These are phyloP conservation scores for Aspergillus sp. DNA, from an alignment of 2,329 filamentous ascomycete genomes.

Conservation along the genomic window DNA sequence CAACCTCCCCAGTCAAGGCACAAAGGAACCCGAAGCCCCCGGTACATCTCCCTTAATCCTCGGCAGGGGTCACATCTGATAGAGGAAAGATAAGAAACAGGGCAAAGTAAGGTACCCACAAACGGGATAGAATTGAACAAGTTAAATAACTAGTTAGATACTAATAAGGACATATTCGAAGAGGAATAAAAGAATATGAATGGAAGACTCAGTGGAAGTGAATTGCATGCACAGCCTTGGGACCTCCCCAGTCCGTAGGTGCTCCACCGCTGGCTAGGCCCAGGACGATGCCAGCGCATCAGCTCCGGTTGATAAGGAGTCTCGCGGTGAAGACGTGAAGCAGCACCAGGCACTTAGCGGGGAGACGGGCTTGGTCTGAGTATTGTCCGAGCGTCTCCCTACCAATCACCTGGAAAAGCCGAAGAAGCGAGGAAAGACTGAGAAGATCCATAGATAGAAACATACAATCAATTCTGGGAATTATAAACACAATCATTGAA, in stretches of 20 bases:
- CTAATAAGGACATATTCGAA: background rate
- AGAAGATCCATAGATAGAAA: background rate
- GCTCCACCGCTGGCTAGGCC: no score
- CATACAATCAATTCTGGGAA: conserved; percentile 3
- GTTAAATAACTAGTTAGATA: background rate
- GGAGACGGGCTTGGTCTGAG: no score
- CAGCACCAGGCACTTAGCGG: no score
- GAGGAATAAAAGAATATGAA: background rate
- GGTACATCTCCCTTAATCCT: background rate
- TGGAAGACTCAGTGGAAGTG: background rate
- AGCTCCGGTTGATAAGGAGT: background rate
- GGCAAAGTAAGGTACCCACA: no score
- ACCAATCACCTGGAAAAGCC: background rate
- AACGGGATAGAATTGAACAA: no score
- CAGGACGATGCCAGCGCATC: background rate
- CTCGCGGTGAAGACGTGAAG: background rate
- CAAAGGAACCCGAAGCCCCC: no score
- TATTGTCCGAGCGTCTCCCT: no score
- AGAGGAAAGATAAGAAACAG: conserved; percentile 7
- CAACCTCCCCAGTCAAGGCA: no score
- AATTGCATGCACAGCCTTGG: background rate
- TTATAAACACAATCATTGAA: conserved; percentile 13
- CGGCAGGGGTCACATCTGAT: background rate
- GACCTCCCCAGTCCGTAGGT: background rate
- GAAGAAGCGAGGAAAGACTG: no score